These are phyloP conservation scores for Venturia effusa DNA, from an alignment of 2,329 filamentous ascomycete species.

Conservation along the genomic window DNA sequence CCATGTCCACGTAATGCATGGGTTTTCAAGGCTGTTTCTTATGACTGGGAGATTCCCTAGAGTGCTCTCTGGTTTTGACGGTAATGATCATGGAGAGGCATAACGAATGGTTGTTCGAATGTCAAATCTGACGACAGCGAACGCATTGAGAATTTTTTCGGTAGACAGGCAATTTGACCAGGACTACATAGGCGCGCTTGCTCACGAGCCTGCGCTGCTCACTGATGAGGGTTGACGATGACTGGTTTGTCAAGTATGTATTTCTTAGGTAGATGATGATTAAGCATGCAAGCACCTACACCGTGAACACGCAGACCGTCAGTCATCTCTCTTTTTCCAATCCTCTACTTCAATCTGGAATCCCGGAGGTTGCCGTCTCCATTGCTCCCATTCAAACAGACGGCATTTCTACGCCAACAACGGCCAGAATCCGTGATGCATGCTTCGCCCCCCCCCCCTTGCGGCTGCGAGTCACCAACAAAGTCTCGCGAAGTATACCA, in stretches of 20 bases:
- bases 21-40: not conserved
- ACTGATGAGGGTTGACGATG: not conserved
- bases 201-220: not conserved
- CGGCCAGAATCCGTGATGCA: too few relatives aligned
- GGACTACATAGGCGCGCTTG: not conserved
- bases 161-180: not conserved
- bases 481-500: too few relatives aligned
- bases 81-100: not conserved
- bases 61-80: not conserved
- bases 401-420: too few relatives aligned
- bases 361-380: not conserved
- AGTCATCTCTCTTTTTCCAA: not conserved
- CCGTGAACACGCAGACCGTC: not conserved
- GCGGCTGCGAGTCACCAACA: too few relatives aligned
- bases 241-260: not conserved
- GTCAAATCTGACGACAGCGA: not conserved
- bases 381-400: too few relatives aligned
- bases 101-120: conserved; percentile 6
- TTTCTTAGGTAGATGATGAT: not conserved
- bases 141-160: too few relatives aligned
- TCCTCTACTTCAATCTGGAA: not conserved
- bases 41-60: not conserved
- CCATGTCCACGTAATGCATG: not conserved
- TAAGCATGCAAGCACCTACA: not conserved
- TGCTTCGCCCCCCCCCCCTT: too few relatives aligned